Evolutionary conservation across 2,329 filamentous ascomycete species (phyloP), one percentile per base, ranked within the genome.

Genomic region (Proliferodiscus dingleyae): DNA sequence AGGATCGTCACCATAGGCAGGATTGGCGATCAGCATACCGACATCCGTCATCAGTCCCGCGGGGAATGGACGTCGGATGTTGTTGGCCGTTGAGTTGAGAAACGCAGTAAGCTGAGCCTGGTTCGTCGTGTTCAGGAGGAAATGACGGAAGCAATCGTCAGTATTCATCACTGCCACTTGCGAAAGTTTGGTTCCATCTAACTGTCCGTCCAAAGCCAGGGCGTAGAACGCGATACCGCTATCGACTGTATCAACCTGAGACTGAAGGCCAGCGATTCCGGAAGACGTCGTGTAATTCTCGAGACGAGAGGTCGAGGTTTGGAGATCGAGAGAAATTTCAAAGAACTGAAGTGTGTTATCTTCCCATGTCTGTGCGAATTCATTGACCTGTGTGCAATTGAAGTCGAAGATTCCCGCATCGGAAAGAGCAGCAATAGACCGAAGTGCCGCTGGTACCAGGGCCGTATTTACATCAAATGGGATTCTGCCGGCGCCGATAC

Each of bases 391-490:
- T 0, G 56, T 51, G 0, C 74, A 64, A 49, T 77, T 82, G 51
- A 81, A 70, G 1, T 50, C 32, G 6, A 54, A 29, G 1, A 53
- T 49, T 1, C 72, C 74, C 0, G 68, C 64, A 1, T 61, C 61
- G 2, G 77, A 66, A 2, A 84, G 64, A 0, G 68, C 66, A 2
- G 74, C 71, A 29, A 85, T 81, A 2, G 78, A 72, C 9, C 75
- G 70, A 0, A 85, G 68, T 2, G 76, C 79, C 2, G 81, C 80
- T 0, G 81, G 81, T 0, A 75, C 76, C 0, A 85, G 66, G 1
- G 77, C 80, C 0, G 77, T 77, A 54, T 84, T 85, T 19, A 84
- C 80, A 50, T 83, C 74, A 56, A 80, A 84, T 0, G 81, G 80
- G n/a, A 82, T 77, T 0, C 75, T 70, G 2, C 78, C 80, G 26